Percentiles rank a stretch among this genome's conserved stretches.
phyloP scores from a whole-genome alignment of 139 green algal species.

The Asterochloris erici region DNA sequence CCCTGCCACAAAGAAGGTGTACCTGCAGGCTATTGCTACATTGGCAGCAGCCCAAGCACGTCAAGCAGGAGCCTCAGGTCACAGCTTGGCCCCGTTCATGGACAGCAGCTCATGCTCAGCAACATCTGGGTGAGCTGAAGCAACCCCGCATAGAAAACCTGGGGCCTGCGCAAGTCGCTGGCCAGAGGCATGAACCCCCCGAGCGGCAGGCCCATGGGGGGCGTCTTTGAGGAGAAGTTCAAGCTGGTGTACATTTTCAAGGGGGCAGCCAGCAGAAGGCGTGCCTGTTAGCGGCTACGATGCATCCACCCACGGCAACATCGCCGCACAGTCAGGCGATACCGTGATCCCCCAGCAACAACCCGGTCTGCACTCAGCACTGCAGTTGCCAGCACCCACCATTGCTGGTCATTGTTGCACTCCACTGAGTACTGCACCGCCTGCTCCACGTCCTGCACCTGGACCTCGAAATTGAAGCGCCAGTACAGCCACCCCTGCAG shows the following conservation, averaged over 20 bases:
- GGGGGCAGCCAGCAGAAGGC: background rate
- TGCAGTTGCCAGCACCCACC: background rate
- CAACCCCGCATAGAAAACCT: background rate
- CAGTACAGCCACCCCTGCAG: slow-evolving; percentile 39
- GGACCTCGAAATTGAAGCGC: slow-evolving; percentile 41
- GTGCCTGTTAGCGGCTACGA: background rate
- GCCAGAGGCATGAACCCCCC: background rate
- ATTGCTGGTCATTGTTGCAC: background rate
- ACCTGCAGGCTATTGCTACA: slow-evolving; percentile 11
- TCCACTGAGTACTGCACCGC: slow-evolving; percentile 24
- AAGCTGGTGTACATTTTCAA: background rate
- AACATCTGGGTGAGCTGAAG: background rate
- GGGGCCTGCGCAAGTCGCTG: background rate
- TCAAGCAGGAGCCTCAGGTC: background rate
- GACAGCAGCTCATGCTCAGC: background rate
- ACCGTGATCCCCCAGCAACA: background rate
- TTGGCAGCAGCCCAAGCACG: background rate
- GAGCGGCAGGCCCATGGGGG: too few relatives aligned
- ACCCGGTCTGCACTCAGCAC: too few relatives aligned
- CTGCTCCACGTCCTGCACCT: slow-evolving; percentile 14
- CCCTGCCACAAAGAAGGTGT: slow-evolving; percentile 37
- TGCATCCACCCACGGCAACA: background rate
- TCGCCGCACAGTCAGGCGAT: background rate
- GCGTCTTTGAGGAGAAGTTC: too few relatives aligned
- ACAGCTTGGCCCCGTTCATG: too few relatives aligned